Conservation (phyloP, 2,329 filamentous ascomycete genomes). For the Chaetoscypha palmicola region DNA sequence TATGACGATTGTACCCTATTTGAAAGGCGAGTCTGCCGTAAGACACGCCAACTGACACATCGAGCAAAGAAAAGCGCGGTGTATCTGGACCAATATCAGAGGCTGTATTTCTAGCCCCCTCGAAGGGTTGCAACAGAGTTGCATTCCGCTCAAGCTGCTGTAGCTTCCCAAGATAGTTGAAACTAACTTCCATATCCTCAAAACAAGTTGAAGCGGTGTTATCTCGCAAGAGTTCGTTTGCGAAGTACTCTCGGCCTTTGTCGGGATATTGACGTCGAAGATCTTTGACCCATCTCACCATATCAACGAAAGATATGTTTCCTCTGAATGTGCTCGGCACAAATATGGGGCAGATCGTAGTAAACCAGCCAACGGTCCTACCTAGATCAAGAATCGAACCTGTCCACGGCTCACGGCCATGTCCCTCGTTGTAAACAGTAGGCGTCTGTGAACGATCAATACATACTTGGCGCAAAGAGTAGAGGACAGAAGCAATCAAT, state of each 20-base stretch:
- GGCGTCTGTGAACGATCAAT: constrained; percentile 28
- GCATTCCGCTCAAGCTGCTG: constrained; percentile 39
- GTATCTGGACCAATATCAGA: constrained; percentile 26
- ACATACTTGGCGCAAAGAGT: constrained; percentile 34
- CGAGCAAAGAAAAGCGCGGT: constrained; percentile 23
- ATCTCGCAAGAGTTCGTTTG: constrained; percentile 29
- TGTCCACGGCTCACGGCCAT: constrained; percentile 35
- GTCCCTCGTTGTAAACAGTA: constrained; percentile 37
- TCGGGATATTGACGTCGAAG: constrained; percentile 29
- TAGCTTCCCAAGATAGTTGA: constrained; percentile 42
- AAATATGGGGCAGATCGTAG: constrained; percentile 34
- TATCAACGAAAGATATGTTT: constrained; percentile 3
- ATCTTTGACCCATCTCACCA: constrained; percentile 32
- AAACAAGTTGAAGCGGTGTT: too few relatives aligned
- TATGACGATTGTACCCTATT: constrained; percentile 12
- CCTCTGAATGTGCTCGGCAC: constrained; percentile 6
- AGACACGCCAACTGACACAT: constrained; percentile 9
- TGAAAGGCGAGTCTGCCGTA: constrained; percentile 6
- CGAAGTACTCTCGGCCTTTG: constrained; percentile 36
- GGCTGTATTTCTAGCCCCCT: background rate
- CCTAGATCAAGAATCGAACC: constrained; percentile 32
- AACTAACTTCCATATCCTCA: constrained; percentile 37
- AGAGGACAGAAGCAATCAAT: constrained; percentile 31
- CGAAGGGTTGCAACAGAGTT: constrained; percentile 23
- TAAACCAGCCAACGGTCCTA: constrained; percentile 40